Percentiles rank a stretch among this genome's conserved stretches.
Conservation (phyloP, 306 rosid genomes). For the Prunus kanzakura region DNA sequence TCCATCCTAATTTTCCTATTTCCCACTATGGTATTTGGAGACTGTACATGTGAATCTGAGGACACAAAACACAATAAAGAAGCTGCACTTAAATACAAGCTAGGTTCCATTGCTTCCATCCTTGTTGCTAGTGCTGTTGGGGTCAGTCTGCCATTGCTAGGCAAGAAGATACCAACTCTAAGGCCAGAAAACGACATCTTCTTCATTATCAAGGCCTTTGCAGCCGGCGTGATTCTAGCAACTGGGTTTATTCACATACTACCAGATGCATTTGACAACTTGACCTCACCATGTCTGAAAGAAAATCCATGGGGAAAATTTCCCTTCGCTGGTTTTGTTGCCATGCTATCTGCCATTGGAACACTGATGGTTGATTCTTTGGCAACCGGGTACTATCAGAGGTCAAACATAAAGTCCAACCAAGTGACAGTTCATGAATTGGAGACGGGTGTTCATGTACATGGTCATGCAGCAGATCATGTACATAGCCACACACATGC, state of each 20-base stretch:
- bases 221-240: constrained; percentile 67
- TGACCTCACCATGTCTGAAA: constrained; percentile 52
- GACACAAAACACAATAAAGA: constrained; percentile 7
- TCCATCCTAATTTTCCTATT: constrained; percentile 12
- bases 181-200: constrained; percentile 51
- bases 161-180: constrained; percentile 49
- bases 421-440: constrained; percentile 40
- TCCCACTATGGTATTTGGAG: constrained; percentile 30
- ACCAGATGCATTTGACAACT: constrained; percentile 55
- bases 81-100: constrained; percentile 43
- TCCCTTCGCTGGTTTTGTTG: constrained; percentile 58
- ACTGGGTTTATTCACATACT: constrained; percentile 73
- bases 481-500: constrained; percentile 68
- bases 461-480: constrained; percentile 49
- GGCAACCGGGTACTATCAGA: constrained; percentile 56
- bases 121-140: constrained; percentile 66
- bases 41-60: constrained; percentile 32
- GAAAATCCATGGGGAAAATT: constrained; percentile 56
- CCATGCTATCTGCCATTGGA: constrained; percentile 58
- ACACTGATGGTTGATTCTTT: constrained; percentile 67
- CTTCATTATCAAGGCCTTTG: constrained; percentile 69
- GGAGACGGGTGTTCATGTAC: constrained; percentile 21
- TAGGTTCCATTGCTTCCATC: constrained; percentile 57
- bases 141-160: constrained; percentile 52
- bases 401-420: constrained; percentile 43